Base-by-base conservation (phyloP, 2,329 filamentous ascomycete genomes). In the Orbilia brochopaga region DNA sequence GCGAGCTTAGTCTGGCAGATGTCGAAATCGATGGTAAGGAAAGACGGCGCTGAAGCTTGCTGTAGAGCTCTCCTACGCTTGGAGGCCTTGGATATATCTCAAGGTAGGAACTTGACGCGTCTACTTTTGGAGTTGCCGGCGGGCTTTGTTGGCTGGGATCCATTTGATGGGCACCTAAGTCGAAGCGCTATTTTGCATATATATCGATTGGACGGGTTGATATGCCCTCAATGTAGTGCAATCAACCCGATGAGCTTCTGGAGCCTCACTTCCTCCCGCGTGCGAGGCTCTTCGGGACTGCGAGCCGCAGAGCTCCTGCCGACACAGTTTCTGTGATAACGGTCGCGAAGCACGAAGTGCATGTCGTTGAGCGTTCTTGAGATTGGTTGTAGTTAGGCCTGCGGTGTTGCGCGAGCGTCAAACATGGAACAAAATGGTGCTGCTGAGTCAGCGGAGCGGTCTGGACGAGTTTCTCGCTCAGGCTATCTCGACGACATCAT, bases 381-480 rank as follows among this genome's bases (percentile, higher is more conserved):
- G 15, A 21, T 10, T 23, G 44, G 44, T 15, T 21, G n/a, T 48
- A 2, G n/a, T n/a, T n/a, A n/a, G 44, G 19, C 19, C 2, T 48
- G 15, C 8, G 27, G 27, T 32, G 27, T 32, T 32, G 27, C 27
- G 50, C 4, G 15, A 15, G 24, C 57, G 30, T 17, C 19, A 60
- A 35, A 60, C 44, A 59, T n/a, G 27, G 23, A 24, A 46, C 15
- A 53, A n/a, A 27, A 17, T 19, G 17, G 32, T 1, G 7, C 35
- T 35, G 52, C 61, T 64, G 30, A 64, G 61, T 57, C 61, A 64
- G 40, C n/a, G 23, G 40, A 51, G 30, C 50, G 52, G 42, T 50
- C 59, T 54, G 23, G 42, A 15, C 59, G 30, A 35, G 17, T 19
- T n/a, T 19, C 44, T 23, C 19, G 8, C 17, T 6, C 8, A 10